phyloP scores from a whole-genome alignment of 495 filamentous ascomycete species.

The Gamarada debralockiae region DNA sequence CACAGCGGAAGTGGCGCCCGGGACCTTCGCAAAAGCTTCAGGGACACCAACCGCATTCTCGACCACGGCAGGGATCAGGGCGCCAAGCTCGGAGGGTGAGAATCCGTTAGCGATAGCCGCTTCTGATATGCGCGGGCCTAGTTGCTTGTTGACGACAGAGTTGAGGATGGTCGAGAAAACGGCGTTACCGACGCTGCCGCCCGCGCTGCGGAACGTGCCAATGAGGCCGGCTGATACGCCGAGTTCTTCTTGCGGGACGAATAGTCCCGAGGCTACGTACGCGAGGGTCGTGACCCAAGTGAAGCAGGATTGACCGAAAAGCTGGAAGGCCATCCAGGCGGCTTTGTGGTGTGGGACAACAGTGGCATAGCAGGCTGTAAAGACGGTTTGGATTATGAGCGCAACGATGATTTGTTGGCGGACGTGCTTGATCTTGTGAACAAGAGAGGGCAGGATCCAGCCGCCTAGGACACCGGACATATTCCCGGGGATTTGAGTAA shows the following conservation, averaged over 20 bases:
- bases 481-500: conserved; percentile 18
- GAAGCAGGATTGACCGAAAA: conserved; percentile 31
- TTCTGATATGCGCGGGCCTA: conserved; percentile 20
- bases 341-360: conserved; percentile 27
- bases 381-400: conserved; percentile 32
- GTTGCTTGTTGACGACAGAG: conserved; percentile 15
- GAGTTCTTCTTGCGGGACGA: conserved; percentile 28
- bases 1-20: conserved; percentile 15
- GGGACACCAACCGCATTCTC: conserved; percentile 25
- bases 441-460: conserved; percentile 27
- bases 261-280: conserved; percentile 29
- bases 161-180: conserved; percentile 20
- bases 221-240: conserved; percentile 27
- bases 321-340: conserved; percentile 30
- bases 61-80: conserved; percentile 22
- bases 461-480: conserved; percentile 29
- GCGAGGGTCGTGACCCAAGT: conserved; percentile 30
- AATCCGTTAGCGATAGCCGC: conserved; percentile 22
- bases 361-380: conserved; percentile 28
- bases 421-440: conserved; percentile 32
- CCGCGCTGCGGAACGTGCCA: conserved; percentile 25
- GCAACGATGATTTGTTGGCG: conserved; percentile 30
- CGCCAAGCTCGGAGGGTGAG: conserved; percentile 8
- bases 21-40: conserved; percentile 13
- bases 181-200: conserved; percentile 23